These are phyloP conservation scores for Mrakia gelida DNA, from an alignment of 768 basidiomycete genomes.

Conservation along the genomic window DNA sequence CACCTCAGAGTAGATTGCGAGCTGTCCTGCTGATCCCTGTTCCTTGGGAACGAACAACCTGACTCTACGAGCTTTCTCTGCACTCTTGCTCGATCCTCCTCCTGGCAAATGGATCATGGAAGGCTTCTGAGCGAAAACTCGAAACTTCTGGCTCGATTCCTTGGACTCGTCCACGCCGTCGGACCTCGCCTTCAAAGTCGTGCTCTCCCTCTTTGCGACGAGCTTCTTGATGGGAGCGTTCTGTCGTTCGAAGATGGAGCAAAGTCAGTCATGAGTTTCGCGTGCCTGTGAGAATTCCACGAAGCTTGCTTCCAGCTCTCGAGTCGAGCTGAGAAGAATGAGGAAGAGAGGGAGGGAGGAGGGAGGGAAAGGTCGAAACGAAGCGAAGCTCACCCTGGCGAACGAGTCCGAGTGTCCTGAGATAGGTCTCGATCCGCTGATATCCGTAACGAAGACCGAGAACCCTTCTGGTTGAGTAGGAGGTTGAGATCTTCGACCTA, in stretches of 20 bases:
- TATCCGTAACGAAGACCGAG: slow-evolving; percentile 4
- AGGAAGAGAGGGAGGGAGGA: background rate
- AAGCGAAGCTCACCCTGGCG: background rate
- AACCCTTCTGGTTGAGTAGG: background rate
- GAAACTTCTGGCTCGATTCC: background rate
- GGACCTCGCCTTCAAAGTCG: background rate
- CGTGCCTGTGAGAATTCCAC: too few relatives aligned
- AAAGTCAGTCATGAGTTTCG: background rate
- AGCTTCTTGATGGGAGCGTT: slow-evolving; percentile 10
- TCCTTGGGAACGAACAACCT: background rate
- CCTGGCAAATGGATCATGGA: slow-evolving; percentile 19
- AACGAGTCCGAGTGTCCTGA: background rate
- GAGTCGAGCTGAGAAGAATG: too few relatives aligned
- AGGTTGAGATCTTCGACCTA: background rate
- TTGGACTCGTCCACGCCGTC: background rate
- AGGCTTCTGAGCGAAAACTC: slow-evolving; percentile 7
- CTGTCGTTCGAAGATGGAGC: background rate
- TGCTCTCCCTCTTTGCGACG: background rate
- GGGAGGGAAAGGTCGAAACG: background rate
- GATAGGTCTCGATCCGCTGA: background rate
- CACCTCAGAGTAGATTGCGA: background rate
- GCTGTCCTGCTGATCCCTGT: background rate
- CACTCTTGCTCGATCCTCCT: background rate
- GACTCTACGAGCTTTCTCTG: slow-evolving; percentile 17
- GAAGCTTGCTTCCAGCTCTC: too few relatives aligned